A percentile compares a stretch with the other conserved stretches of the same genome.
These are phyloP conservation scores for Hansenula sp. DNA, from an alignment of 1,139 yeast species.

Conservation along the genomic window DNA sequence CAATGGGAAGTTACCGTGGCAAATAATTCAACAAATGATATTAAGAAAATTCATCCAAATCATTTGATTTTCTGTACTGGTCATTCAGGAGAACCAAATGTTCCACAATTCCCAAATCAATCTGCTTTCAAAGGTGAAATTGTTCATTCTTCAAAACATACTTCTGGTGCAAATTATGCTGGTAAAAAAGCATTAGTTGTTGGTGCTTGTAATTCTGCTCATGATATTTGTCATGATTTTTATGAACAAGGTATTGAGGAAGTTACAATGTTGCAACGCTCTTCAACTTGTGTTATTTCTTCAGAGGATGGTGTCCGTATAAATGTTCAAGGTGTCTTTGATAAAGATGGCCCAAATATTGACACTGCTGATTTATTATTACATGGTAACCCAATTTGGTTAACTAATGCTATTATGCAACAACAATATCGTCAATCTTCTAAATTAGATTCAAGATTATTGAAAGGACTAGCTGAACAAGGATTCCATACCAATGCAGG, in stretches of 20 bases:
- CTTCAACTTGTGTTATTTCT: constrained; percentile 39
- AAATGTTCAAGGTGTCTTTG: constrained; percentile 30
- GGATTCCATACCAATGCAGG: constrained; percentile 41
- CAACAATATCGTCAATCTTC: constrained; percentile 30
- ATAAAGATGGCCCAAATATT: constrained; percentile 32
- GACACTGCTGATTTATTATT: constrained; percentile 35
- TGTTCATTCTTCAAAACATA: constrained; percentile 37
- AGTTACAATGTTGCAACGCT: constrained; percentile 40
- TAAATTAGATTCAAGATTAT: constrained; percentile 28
- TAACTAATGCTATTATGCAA: constrained; percentile 30
- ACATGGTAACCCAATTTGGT: constrained; percentile 30
- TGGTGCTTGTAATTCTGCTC: constrained; percentile 42
- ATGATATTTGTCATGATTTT: constrained; percentile 42
- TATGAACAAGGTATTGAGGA: constrained; percentile 37
- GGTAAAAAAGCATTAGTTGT: constrained; percentile 40
- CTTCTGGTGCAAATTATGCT: constrained; percentile 34
- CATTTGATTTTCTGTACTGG: constrained; percentile 41
- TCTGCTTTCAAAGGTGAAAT: constrained; percentile 35
- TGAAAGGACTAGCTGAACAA: constrained; percentile 28
- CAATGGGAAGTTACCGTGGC: constrained; percentile 32
- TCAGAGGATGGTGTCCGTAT: constrained; percentile 31
- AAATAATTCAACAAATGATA: constrained; percentile 23
- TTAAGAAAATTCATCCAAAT: constrained; percentile 23
- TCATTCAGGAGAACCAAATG: constrained; percentile 39
- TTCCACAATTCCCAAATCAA: constrained; percentile 35